These are phyloP conservation scores for Oryza glumipatula DNA, from an alignment of 176 grass and related monocot genomes.

Conservation along the genomic window DNA sequence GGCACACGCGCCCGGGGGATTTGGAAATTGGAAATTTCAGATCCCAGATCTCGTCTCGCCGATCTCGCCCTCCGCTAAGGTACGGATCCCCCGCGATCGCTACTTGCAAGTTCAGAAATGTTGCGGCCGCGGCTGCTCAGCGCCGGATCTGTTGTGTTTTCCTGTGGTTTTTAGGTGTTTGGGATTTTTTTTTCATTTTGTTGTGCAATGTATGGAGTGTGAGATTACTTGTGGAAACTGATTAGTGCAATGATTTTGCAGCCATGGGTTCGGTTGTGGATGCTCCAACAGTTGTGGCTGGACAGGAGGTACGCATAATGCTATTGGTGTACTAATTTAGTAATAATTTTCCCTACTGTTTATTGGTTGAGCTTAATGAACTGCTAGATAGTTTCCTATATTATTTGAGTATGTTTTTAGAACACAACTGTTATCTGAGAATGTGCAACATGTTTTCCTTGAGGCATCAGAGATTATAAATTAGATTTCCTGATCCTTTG, in stretches of 20 bases:
- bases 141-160: neutral
- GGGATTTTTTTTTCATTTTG: neutral
- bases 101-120: neutral
- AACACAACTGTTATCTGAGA: slow-evolving; percentile 8
- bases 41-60: neutral
- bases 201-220: neutral
- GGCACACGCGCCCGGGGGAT: slow-evolving; percentile 18
- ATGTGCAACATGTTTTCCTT: neutral
- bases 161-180: neutral
- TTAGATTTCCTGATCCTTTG: neutral
- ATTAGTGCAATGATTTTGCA: slow-evolving; percentile 19
- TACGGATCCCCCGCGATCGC: slow-evolving; percentile 15
- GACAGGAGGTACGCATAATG: slow-evolving; percentile 16
- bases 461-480: neutral
- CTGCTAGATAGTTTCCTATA: neutral
- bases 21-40: slow-evolving; percentile 5
- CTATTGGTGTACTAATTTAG: neutral
- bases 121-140: neutral
- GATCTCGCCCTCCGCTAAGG: slow-evolving; percentile 38
- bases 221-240: neutral
- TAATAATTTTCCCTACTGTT: neutral
- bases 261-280: slow-evolving; percentile 49
- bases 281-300: slow-evolving; percentile 31
- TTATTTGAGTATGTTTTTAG: neutral
- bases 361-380: neutral